A percentile compares a stretch with the other conserved stretches of the same genome.
Conservation (phyloP, 495 filamentous ascomycete genomes). For the Hamigera avellanea region DNA sequence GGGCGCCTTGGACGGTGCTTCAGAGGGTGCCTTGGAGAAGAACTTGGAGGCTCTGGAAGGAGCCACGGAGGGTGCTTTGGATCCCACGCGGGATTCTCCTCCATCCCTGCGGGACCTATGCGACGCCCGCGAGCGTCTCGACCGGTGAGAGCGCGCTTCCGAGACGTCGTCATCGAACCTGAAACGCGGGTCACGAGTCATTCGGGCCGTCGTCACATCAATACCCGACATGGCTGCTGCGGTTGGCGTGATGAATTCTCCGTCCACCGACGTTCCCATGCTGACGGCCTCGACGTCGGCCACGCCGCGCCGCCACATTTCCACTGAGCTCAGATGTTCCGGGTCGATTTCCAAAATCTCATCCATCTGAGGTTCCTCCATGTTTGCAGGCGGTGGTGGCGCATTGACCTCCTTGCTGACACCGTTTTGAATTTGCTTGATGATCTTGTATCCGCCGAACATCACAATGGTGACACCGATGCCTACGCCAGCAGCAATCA, state of each 20-base stretch:
- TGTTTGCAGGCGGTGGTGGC: neutral
- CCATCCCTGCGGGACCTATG: too few species aligned
- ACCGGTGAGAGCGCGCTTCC: slow-evolving; percentile 25
- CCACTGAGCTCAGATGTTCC: slow-evolving; percentile 52
- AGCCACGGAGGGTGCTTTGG: slow-evolving; percentile 9
- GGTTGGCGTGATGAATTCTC: slow-evolving; percentile 74
- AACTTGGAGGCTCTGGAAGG: slow-evolving; percentile 15
- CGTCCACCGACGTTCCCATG: slow-evolving; percentile 59
- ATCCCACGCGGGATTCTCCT: slow-evolving; percentile 8
- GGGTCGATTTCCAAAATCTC: slow-evolving; percentile 47
- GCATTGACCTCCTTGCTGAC: slow-evolving; percentile 8
- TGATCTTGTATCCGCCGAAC: slow-evolving; percentile 92
- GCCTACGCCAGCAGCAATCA: slow-evolving; percentile 82
- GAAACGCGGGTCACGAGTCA: slow-evolving; percentile 24
- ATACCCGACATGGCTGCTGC: slow-evolving; percentile 52
- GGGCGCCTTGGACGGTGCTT: slow-evolving; percentile 5
- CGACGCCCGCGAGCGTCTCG: slow-evolving; percentile 20
- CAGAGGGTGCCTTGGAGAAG: slow-evolving; percentile 9
- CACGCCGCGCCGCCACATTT: slow-evolving; percentile 79
- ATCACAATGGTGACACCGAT: slow-evolving; percentile 86
- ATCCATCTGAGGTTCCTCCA: slow-evolving; percentile 31
- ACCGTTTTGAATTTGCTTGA: slow-evolving; percentile 61
- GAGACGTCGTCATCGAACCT: slow-evolving; percentile 29
- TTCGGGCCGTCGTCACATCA: slow-evolving; percentile 27
- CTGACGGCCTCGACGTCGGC: slow-evolving; percentile 51